phyloP scores from a whole-genome alignment of 169 alveolate genomes.

The Besnoitia besnoiti region DNA sequence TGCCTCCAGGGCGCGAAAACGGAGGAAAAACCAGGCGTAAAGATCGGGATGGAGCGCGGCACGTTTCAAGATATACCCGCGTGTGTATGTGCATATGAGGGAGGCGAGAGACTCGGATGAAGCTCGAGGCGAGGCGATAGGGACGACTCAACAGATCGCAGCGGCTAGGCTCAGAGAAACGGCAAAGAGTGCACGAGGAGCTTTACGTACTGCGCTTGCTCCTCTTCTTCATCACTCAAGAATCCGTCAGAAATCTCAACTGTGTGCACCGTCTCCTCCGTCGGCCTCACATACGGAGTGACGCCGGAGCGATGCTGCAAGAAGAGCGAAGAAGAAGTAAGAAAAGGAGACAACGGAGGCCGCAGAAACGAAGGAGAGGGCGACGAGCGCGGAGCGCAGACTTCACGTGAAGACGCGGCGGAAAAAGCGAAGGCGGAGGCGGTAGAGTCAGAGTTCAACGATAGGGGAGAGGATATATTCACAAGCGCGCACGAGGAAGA shows the following conservation, averaged over 20 bases:
- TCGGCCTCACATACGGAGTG: slow-evolving; percentile 3
- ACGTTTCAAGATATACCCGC: no score
- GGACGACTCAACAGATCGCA: background rate
- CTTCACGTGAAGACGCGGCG: background rate
- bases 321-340: background rate
- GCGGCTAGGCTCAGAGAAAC: background rate
- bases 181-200: no score
- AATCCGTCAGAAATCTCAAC: background rate
- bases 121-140: background rate
- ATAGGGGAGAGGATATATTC: background rate
- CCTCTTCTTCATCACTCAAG: background rate
- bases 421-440: background rate
- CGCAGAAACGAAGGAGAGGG: background rate
- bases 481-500: background rate
- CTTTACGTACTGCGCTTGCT: slow-evolving; percentile 24
- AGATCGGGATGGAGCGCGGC: no score
- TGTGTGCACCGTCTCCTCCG: slow-evolving; percentile 9
- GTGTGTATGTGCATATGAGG: no score
- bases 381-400: no score
- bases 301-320: background rate
- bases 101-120: background rate
- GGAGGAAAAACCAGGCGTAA: no score
- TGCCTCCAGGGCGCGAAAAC: background rate
- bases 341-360: background rate
- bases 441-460: background rate